A percentile compares a stretch with the other conserved stretches of the same genome.
Conservation (phyloP, 352 stramenopile species). For the Pythium oligandrum region DNA sequence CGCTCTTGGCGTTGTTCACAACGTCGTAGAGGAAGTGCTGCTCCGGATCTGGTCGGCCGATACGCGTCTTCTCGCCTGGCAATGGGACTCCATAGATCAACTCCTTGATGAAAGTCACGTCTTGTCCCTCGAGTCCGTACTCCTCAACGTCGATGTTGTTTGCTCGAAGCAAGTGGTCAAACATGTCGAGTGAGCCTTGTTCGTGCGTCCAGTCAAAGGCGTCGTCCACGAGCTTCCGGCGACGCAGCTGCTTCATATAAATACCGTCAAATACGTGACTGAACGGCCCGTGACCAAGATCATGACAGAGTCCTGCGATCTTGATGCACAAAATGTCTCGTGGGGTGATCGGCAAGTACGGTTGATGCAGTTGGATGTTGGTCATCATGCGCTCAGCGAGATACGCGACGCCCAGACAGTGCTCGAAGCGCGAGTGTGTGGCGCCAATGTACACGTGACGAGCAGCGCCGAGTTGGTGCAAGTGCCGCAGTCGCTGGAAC, state of each 20-base stretch:
- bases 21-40: constrained; percentile 85
- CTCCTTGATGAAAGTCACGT: constrained; percentile 77
- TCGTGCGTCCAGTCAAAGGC: constrained; percentile 60
- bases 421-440: constrained; percentile 77
- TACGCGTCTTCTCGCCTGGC: constrained; percentile 23
- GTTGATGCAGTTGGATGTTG: constrained; percentile 77
- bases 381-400: constrained; percentile 87
- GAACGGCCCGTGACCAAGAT: constrained; percentile 75
- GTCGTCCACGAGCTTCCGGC: constrained; percentile 9
- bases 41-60: constrained; percentile 33
- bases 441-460: constrained; percentile 87
- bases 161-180: constrained; percentile 49
- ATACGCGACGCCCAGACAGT: constrained; percentile 93
- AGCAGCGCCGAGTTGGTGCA: constrained; percentile 92
- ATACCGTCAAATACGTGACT: constrained; percentile 80
- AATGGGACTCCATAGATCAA: constrained; percentile 67
- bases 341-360: constrained; percentile 83
- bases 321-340: constrained; percentile 70
- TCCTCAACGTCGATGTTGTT: constrained; percentile 55
- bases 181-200: constrained; percentile 69
- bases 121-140: constrained; percentile 42
- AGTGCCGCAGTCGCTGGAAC: constrained; percentile 92
- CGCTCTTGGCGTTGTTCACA: constrained; percentile 84
- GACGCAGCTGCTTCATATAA: constrained; percentile 54
- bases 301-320: constrained; percentile 76